Evolutionary conservation across 805 yeast species (phyloP), one percentile per base, ranked within the genome.

Genomic region (Sugiyamaella boreocaroliniensis): DNA sequence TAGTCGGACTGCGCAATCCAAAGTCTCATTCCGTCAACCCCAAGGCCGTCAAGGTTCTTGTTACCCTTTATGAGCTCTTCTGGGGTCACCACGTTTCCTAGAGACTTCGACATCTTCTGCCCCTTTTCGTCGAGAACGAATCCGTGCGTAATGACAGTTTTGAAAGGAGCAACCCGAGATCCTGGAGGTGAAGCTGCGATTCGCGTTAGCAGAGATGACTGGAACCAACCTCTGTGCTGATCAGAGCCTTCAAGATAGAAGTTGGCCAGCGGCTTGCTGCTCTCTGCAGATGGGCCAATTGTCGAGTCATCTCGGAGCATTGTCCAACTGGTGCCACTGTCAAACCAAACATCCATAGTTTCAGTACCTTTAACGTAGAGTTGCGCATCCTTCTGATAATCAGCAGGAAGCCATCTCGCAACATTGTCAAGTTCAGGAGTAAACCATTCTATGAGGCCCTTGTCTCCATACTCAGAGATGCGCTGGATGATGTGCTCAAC

Each of bases 291-390:
- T 22, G 26, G 26, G 26, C 26, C 26, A 32, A 32, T 32, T 14
- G 37, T 32, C 22, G 81, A 70, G 1, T 63, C 48, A 11, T 76
- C 59, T 1, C 68, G 64, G 18, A 85, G 71, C 45, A 79, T 76
- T 10, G 81, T 77, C 98, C 99, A 93, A 34, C 93, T 83, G 0
- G 95, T 80, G 0, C 99, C 99, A 41, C 96, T 86, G 68, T 93
- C 99, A 71, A 93, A 92, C 99, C 99, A 93, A 16, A 93, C 99
- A 69, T 93, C 99, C 89, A 93, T 86, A 0, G 99, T 93, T 61
- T 93, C 99, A 44, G 74, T 78, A 0, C 96, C 92, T 61, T 87
- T 85, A 20, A 64, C 62, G 57, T 75, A 85, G 1, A 71, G 60
- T 2, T 61, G 51, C 0, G 81, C 83, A 15, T 61, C 66, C 22